Evolutionary conservation across 1,284 basidiomycete genomes (phyloP).

Genomic region (Ceratobasidium sp.): DNA sequence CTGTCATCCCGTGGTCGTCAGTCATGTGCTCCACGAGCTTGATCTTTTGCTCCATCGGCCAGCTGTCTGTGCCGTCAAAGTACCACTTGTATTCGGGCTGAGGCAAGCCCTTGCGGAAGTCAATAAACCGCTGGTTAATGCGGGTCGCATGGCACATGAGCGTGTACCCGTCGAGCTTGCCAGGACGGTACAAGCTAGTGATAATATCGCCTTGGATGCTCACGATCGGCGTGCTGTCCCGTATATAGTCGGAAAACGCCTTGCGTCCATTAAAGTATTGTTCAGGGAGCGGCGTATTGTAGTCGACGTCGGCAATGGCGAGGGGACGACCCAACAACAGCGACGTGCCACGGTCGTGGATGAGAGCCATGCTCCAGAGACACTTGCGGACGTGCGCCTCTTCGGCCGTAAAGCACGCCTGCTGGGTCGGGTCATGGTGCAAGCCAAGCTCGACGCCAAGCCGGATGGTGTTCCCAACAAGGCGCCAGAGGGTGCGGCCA

Average conservation of each 20-base stretch:
- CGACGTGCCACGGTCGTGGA: constrained; percentile 85
- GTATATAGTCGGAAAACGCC: constrained; percentile 75
- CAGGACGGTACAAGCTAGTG: constrained; percentile 80
- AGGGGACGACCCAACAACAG: constrained; percentile 84
- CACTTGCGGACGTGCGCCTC: constrained; percentile 79
- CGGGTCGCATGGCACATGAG: constrained; percentile 78
- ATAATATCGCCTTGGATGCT: constrained; percentile 87
- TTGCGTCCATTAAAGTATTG: constrained; percentile 53
- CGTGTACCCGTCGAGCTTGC: constrained; percentile 69
- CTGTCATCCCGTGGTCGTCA: constrained; percentile 78
- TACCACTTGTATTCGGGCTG: constrained; percentile 71
- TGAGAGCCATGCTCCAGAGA: constrained; percentile 80
- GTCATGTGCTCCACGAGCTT: constrained; percentile 76
- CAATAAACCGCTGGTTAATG: constrained; percentile 76
- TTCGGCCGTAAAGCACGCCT: constrained; percentile 72
- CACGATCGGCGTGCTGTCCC: constrained; percentile 72
- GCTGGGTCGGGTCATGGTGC: constrained; percentile 80
- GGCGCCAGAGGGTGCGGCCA: constrained; percentile 83
- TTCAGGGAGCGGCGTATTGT: constrained; percentile 75
- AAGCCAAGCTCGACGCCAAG: constrained; percentile 81
- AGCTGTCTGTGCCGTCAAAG: constrained; percentile 77
- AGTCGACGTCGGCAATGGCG: constrained; percentile 77
- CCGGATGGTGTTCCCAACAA: constrained; percentile 81
- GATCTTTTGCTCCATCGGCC: constrained; percentile 69
- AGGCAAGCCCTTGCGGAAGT: constrained; percentile 72